Base-by-base conservation (phyloP, 768 basidiomycete species). In the Suillus hirtellus region DNA sequence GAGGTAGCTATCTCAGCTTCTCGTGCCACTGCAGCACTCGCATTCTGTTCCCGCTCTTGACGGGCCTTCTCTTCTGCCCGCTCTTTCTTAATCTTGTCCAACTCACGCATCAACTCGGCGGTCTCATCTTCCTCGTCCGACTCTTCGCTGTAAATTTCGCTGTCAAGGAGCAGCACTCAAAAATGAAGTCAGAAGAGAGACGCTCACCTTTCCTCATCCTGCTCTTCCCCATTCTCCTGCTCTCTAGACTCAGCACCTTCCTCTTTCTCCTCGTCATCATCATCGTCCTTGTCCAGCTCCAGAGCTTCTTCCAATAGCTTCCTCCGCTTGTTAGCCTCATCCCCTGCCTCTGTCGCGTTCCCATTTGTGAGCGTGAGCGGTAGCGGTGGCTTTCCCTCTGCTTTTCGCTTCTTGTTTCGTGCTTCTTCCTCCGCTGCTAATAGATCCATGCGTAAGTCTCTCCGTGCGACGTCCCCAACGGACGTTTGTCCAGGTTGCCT, bases 81-180 rank as follows among this genome's bases (percentile, higher is more conserved):
- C 72, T 99, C 96, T 54, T 89, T 89, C 77, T 97, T 98, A 68
- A 99, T 98, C 80, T 96, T 98, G 77, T 97, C 96, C n/a, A 99
- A 82, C 74, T 99, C 97, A 31, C 95, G 88, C 65, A 99, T 81
- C 27, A 99, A 82, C 70, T 97, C 96, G 0, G 95, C 95, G 0
- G 95, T 94, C 60, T 96, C 94, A 69, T 95, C 93, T 66, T 96
- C 95, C 10, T 93, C 91, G 19, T 88, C 86, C 0, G 78, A 73
- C 8, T 84, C 82, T 9, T 87, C 86, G 60, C 80, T 82, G 64
- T 44, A 24, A 56, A 34, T 19, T 38, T 53, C 9, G n/a, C 40
- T 64, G 19, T 34, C n/a, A 56, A 10, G 56, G 17, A 40, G 54
- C 56, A 60, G 42, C 12, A 19, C 37, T 42, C 37, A 43, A 55